These are phyloP conservation scores for Mimosa bimucronata DNA, from an alignment of 306 rosid genomes.

Conservation along the genomic window DNA sequence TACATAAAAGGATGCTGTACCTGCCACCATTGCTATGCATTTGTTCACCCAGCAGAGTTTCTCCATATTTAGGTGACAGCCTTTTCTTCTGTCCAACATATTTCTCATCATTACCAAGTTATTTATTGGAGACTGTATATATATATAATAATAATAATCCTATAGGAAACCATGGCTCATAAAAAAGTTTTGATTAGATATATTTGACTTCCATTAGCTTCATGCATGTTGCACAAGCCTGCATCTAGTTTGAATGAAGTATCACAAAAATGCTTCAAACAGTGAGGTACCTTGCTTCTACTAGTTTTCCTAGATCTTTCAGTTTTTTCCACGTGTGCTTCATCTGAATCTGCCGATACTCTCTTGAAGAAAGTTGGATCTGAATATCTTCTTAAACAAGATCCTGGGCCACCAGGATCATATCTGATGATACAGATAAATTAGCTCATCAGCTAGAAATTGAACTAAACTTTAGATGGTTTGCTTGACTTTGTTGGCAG, in stretches of 20 bases:
- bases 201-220: not conserved
- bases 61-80: slow-evolving; percentile 57
- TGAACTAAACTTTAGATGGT: slow-evolving; percentile 37
- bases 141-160: not conserved
- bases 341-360: slow-evolving; percentile 59
- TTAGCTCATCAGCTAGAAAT: slow-evolving; percentile 27
- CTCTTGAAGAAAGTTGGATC: slow-evolving; percentile 91
- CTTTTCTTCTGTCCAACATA: slow-evolving; percentile 79
- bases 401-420: slow-evolving; percentile 88
- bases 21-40: slow-evolving; percentile 66
- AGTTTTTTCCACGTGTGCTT: slow-evolving; percentile 55
- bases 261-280: slow-evolving; percentile 32
- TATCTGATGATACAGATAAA: slow-evolving; percentile 58
- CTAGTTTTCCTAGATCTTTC: slow-evolving; percentile 72
- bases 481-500: slow-evolving; percentile 3
- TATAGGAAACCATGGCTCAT: not conserved
- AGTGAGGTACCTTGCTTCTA: slow-evolving; percentile 65
- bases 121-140: slow-evolving; percentile 22
- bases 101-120: slow-evolving; percentile 39
- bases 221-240: not conserved
- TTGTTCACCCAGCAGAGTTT: slow-evolving; percentile 54
- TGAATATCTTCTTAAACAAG: slow-evolving; percentile 92
- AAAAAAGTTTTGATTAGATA: not conserved
- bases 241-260: slow-evolving; percentile 13
- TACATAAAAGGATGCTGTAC: slow-evolving; percentile 44